Evolutionary conservation across 768 basidiomycete species (phyloP).

Genomic region (Lentinula sp.): DNA sequence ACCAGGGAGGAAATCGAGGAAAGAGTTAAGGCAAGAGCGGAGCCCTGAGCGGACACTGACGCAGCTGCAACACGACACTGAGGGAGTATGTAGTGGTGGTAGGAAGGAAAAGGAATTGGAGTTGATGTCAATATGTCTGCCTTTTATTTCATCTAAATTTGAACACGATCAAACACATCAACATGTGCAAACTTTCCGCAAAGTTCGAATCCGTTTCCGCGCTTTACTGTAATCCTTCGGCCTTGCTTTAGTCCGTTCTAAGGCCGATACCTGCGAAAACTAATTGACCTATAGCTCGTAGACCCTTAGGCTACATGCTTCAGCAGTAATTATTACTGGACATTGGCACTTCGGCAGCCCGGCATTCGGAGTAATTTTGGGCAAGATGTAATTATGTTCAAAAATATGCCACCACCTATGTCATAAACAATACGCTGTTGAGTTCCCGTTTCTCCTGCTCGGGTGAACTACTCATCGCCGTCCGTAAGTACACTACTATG

Average conservation of each 20-base stretch:
- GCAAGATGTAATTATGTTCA: too few relatives aligned
- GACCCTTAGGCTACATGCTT: too few relatives aligned
- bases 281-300: not conserved
- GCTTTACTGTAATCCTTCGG: not conserved
- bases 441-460: not conserved
- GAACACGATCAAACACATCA: conserved; percentile 6
- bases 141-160: conserved; percentile 6
- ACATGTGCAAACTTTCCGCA: conserved; percentile 5
- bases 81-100: conserved; percentile 9
- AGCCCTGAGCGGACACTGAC: conserved; percentile 18
- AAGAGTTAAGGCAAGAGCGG: conserved; percentile 16
- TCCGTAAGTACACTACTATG: not conserved
- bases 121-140: conserved; percentile 3
- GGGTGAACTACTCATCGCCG: not conserved
- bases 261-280: not conserved
- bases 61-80: conserved; percentile 2
- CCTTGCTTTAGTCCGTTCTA: not conserved
- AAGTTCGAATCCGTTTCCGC: not conserved
- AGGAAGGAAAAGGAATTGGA: conserved; percentile 7
- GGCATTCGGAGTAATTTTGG: not conserved
- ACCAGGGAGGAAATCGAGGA: conserved; percentile 16
- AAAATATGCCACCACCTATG: not conserved
- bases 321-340: not conserved
- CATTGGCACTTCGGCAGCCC: not conserved
- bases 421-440: not conserved